A percentile compares a stretch with the other conserved stretches of the same genome.
These are phyloP conservation scores for Cnidoscolus chayamansa DNA, from an alignment of 441 rosid genomes.

Conservation along the genomic window DNA sequence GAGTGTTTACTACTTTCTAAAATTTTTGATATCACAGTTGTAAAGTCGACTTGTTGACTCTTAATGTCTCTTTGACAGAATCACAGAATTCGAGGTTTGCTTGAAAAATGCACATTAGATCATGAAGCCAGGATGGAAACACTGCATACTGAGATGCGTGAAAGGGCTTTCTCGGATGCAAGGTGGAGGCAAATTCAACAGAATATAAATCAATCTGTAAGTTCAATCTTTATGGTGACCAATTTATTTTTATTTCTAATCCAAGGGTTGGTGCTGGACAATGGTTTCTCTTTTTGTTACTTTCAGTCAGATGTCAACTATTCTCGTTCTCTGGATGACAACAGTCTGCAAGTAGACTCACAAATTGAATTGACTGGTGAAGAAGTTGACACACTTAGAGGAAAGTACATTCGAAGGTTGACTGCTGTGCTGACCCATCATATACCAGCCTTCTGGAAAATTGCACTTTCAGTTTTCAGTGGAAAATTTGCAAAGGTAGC, in stretches of 20 bases:
- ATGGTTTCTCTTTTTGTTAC: conserved; percentile 23
- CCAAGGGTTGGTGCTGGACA: conserved; percentile 1
- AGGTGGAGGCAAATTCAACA: conserved; percentile 91
- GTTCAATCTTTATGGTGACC: conserved; percentile 29
- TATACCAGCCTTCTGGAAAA: conserved; percentile 92
- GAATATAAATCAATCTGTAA: conserved; percentile 61
- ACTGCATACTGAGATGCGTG: conserved; percentile 61
- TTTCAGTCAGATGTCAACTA: conserved; percentile 53
- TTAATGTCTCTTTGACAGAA: conserved; percentile 46
- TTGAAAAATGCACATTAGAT: conserved; percentile 89
- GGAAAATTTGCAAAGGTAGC: conserved; percentile 97
- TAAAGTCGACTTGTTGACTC: conserved; percentile 19
- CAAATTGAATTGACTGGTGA: conserved; percentile 58
- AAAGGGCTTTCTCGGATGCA: conserved; percentile 79
- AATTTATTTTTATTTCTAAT: conserved; percentile 1
- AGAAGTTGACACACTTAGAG: conserved; percentile 85
- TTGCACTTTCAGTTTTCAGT: conserved; percentile 80
- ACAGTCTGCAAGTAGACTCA: conserved; percentile 48
- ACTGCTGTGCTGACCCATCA: conserved; percentile 81
- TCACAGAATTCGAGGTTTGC: conserved; percentile 88
- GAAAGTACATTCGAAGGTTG: conserved; percentile 75
- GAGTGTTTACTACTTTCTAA: neutral
- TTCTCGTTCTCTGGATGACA: conserved; percentile 12
- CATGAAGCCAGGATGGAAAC: conserved; percentile 87
- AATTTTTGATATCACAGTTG: conserved; percentile 11